Evolutionary conservation across 164 flowering plant genomes (phyloP), one percentile per base, ranked within the genome.

Genomic region (Stephania yunnanensis): DNA sequence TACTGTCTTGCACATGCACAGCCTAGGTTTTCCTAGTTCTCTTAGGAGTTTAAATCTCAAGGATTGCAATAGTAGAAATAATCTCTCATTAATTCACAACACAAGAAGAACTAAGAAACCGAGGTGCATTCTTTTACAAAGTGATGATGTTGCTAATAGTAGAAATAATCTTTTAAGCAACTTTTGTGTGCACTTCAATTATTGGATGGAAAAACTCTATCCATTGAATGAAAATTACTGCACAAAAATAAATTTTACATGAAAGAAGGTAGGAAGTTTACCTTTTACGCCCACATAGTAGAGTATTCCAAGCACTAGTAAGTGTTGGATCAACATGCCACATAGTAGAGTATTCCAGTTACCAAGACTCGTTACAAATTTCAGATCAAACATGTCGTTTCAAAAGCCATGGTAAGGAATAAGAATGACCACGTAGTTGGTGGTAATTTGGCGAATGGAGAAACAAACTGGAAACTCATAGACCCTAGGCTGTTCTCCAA

Each of bases 331-430:
- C 12, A 5, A 36, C 50, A 36, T 71, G 25, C 99, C 98, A 81
- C 85, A 85, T 0, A 95, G 80, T 81, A 95, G 93, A 77, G 99
- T 95, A 81, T 95, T 95, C 99, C 99, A 95, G 84, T 76, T 46
- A 95, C 82, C 84, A 95, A 75, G 80, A 93, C n/a, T 97, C 93
- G 81, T 46, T 13, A 73, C 15, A 29, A 17, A 69, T 31, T 7
- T 53, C 0, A n/a, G n/a, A 10, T 25, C 25, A 30, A 31, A 64
- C 50, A 58, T 12, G 15, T 36, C 48, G 20, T 13, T 19, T 7
- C 22, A 4, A 58, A 58, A 58, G 65, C 17, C n/a, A 20, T 4
- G 65, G n/a, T 19, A 58, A 17, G 36, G 36, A 31, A 31, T 31
- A 31, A 31, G 36, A 3, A 31, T 31, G 36, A 31, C 36, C 36